A percentile compares a stretch with the other conserved stretches of the same genome.
These are phyloP conservation scores for Cryphonectria carpinicola DNA, from an alignment of 2,329 filamentous ascomycete genomes.

Conservation along the genomic window DNA sequence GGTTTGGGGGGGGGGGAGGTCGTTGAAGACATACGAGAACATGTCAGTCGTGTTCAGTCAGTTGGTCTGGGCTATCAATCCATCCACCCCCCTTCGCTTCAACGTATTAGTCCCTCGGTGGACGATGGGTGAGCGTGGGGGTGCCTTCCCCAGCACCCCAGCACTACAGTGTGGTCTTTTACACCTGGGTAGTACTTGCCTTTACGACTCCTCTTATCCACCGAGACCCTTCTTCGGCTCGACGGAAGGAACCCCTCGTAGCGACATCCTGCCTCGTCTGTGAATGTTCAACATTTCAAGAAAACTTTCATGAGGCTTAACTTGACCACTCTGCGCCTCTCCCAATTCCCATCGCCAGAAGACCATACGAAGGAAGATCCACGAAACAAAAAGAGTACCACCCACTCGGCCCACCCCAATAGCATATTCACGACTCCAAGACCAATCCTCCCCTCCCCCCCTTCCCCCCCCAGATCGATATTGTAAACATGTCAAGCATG, in stretches of 20 bases:
- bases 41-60: background rate
- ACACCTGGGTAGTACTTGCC: background rate
- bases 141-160: background rate
- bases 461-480: too few species aligned
- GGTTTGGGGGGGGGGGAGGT: background rate
- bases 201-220: background rate
- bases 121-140: background rate
- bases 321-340: background rate
- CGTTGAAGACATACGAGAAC: background rate
- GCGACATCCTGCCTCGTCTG: background rate
- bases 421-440: background rate
- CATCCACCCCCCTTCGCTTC: background rate
- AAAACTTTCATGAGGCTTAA: background rate
- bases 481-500: conserved; percentile 4
- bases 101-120: background rate
- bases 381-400: background rate
- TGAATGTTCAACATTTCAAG: background rate
- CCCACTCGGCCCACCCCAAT: background rate
- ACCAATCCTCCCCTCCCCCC: background rate
- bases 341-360: background rate
- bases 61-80: background rate
- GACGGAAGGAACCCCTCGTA: background rate
- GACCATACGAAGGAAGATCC: background rate
- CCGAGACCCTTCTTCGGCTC: background rate
- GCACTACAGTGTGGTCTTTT: background rate